phyloP scores from a whole-genome alignment of 345 rosid species.

The Noccaea caerulescens region DNA sequence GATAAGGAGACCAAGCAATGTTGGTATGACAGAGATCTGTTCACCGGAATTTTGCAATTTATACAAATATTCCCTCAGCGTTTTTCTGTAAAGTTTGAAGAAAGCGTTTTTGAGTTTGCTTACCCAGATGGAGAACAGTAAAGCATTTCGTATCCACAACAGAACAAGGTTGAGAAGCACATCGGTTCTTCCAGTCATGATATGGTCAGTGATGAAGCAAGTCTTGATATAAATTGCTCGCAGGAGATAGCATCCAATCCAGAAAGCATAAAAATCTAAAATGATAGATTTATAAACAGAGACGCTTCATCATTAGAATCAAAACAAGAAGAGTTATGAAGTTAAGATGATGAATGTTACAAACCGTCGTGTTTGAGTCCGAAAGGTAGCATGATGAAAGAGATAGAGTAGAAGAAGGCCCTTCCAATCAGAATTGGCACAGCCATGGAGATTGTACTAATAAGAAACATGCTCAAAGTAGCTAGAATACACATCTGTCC shows the following conservation, averaged over 20 bases:
- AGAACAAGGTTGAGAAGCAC: constrained; percentile 15
- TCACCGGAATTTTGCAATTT: constrained; percentile 13
- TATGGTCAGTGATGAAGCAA: constrained; percentile 4
- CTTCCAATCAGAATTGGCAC: constrained; percentile 29
- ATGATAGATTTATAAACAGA: not conserved
- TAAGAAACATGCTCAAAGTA: constrained; percentile 22
- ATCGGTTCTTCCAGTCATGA: constrained; percentile 19
- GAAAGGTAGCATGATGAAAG: not conserved
- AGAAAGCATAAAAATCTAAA: constrained; percentile 26
- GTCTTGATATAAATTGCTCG: not conserved
- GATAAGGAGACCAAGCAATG: constrained; percentile 32
- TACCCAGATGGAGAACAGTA: constrained; percentile 35
- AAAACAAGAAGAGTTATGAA: not conserved
- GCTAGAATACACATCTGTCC: constrained; percentile 18
- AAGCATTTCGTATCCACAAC: constrained; percentile 18
- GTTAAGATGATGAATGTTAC: constrained; percentile 15
- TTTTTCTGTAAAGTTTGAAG: not conserved
- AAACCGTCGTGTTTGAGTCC: constrained; percentile 18
- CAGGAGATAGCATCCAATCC: constrained; percentile 21
- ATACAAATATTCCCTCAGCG: not conserved
- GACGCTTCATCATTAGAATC: not conserved
- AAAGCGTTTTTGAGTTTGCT: not conserved
- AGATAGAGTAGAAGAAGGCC: constrained; percentile 11
- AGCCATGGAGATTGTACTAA: constrained; percentile 23
- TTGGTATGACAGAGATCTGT: constrained; percentile 33